Percentiles rank a stretch among this genome's conserved stretches.
Conservation (phyloP, 2,329 filamentous ascomycete species). For the Graphilbum ipis-grandicollis region DNA sequence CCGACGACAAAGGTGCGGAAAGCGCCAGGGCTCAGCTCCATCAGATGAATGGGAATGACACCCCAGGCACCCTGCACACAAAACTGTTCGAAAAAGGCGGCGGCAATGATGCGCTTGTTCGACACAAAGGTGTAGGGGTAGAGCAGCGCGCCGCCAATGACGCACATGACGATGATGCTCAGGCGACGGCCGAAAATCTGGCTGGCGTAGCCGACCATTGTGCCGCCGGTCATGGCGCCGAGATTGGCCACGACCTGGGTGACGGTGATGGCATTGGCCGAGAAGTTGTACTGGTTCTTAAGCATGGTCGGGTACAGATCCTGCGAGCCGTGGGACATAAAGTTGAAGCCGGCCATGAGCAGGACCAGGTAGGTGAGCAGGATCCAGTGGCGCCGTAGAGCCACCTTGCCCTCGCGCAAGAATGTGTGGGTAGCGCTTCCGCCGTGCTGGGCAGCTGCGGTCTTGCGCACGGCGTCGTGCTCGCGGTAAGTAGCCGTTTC, state of each 20-base stretch:
- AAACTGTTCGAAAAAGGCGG: slow-evolving; percentile 53
- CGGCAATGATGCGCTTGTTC: slow-evolving; percentile 41
- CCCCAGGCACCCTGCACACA: slow-evolving; percentile 65
- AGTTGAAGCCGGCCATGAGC: slow-evolving; percentile 83
- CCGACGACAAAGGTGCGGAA: slow-evolving; percentile 63
- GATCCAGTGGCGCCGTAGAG: slow-evolving; percentile 63
- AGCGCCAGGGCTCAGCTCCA: slow-evolving; percentile 55
- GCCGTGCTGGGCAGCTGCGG: slow-evolving; percentile 33
- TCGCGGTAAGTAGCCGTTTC: slow-evolving; percentile 9
- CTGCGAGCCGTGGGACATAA: slow-evolving; percentile 52
- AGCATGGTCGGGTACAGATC: slow-evolving; percentile 71
- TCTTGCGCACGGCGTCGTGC: slow-evolving; percentile 18
- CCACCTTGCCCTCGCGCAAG: slow-evolving; percentile 52
- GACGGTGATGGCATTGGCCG: slow-evolving; percentile 8
- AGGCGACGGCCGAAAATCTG: slow-evolving; percentile 61
- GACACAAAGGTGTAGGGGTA: slow-evolving; percentile 54
- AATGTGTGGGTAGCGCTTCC: slow-evolving; percentile 49
- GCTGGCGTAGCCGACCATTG: slow-evolving; percentile 55
- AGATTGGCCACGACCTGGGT: slow-evolving; percentile 63
- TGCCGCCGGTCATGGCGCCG: slow-evolving; percentile 58
- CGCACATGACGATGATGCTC: slow-evolving; percentile 41
- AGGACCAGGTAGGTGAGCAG: slow-evolving; percentile 65
- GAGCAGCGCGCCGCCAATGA: slow-evolving; percentile 44
- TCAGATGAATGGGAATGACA: slow-evolving; percentile 60
- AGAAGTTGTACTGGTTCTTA: slow-evolving; percentile 10